Evolutionary conservation across 192 early-diverging fungal genomes (phyloP).

Genomic region (Entomortierella chlamydospora): DNA sequence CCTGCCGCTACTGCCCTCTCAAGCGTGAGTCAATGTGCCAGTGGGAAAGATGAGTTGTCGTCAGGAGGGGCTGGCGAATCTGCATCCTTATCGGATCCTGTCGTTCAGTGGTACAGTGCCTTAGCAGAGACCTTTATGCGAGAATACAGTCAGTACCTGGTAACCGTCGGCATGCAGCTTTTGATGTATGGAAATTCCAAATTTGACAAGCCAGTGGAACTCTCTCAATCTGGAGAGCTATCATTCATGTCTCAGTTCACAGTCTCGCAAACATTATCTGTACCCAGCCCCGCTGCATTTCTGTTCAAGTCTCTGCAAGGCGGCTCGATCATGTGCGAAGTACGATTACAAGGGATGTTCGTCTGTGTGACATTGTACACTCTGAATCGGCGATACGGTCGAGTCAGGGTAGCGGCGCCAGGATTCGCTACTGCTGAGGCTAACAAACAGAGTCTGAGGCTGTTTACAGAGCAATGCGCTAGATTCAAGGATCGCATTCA

Average conservation of each 20-base stretch:
- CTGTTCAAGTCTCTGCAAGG: constrained; percentile 65
- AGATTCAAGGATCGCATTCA: constrained; percentile 68
- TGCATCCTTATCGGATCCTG: constrained; percentile 29
- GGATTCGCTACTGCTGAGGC: constrained; percentile 53
- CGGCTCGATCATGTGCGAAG: constrained; percentile 71
- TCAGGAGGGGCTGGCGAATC: constrained; percentile 5
- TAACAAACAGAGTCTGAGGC: constrained; percentile 58
- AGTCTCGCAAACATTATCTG: constrained; percentile 52
- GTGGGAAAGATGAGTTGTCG: background rate
- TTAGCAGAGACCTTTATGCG: constrained; percentile 62
- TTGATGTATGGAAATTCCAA: constrained; percentile 64
- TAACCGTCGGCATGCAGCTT: constrained; percentile 69
- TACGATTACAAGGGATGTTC: constrained; percentile 65
- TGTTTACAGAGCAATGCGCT: constrained; percentile 69
- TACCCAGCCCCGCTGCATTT: constrained; percentile 61
- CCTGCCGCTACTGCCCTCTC: background rate
- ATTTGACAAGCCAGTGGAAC: constrained; percentile 46
- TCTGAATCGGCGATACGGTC: constrained; percentile 64
- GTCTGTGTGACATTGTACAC: constrained; percentile 70
- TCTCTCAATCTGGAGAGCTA: constrained; percentile 31
- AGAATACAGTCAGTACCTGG: constrained; percentile 67
- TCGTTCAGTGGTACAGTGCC: constrained; percentile 58
- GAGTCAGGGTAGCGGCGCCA: constrained; percentile 51
- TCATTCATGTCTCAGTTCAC: constrained; percentile 61
- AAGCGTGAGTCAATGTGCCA: background rate